A percentile compares a stretch with the other conserved stretches of the same genome.
Evolutionary conservation across 2,329 filamentous ascomycete species (phyloP).

Genomic region (Gaeumannomyces sp.): DNA sequence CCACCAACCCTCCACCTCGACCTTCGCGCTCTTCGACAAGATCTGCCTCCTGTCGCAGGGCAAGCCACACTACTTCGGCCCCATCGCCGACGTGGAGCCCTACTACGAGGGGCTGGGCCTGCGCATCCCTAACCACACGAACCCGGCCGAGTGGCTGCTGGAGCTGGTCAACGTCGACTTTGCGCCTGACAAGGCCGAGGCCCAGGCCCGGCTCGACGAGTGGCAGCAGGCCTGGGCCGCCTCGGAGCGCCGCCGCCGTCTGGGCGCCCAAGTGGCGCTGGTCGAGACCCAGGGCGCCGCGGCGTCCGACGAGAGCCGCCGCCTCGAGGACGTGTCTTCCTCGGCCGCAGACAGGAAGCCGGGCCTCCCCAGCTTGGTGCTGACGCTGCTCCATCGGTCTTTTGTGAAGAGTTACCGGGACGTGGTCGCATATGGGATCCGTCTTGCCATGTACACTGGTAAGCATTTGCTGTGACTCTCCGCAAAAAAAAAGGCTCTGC

Average conservation of each 20-base stretch:
- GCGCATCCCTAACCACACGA: slow-evolving; percentile 62
- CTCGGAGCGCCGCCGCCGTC: slow-evolving; percentile 28
- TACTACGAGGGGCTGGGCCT: slow-evolving; percentile 60
- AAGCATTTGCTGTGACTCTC: slow-evolving; percentile 14
- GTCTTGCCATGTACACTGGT: slow-evolving; percentile 74
- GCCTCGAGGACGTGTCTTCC: slow-evolving; percentile 15
- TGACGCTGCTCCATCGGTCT: slow-evolving; percentile 67
- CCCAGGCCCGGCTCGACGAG: slow-evolving; percentile 40
- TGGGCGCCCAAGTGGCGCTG: slow-evolving; percentile 19
- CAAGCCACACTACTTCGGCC: slow-evolving; percentile 66
- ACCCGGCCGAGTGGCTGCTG: slow-evolving; percentile 75
- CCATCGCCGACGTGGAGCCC: slow-evolving; percentile 46
- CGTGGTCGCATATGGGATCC: slow-evolving; percentile 75
- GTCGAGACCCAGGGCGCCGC: slow-evolving; percentile 20
- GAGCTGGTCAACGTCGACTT: slow-evolving; percentile 78
- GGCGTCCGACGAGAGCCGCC: background rate
- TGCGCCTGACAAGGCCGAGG: slow-evolving; percentile 39
- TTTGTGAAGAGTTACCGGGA: slow-evolving; percentile 83
- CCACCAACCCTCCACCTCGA: slow-evolving; percentile 76
- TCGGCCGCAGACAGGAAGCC: slow-evolving; percentile 29
- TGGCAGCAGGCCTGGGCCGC: slow-evolving; percentile 51
- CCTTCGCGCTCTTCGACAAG: slow-evolving; percentile 76
- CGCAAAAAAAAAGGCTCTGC: background rate
- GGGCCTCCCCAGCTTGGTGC: slow-evolving; percentile 41
- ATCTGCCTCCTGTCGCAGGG: slow-evolving; percentile 67